Evolutionary conservation across 2,329 filamentous ascomycete genomes (phyloP).

Genomic region (Beauveria pseudobassiana): DNA sequence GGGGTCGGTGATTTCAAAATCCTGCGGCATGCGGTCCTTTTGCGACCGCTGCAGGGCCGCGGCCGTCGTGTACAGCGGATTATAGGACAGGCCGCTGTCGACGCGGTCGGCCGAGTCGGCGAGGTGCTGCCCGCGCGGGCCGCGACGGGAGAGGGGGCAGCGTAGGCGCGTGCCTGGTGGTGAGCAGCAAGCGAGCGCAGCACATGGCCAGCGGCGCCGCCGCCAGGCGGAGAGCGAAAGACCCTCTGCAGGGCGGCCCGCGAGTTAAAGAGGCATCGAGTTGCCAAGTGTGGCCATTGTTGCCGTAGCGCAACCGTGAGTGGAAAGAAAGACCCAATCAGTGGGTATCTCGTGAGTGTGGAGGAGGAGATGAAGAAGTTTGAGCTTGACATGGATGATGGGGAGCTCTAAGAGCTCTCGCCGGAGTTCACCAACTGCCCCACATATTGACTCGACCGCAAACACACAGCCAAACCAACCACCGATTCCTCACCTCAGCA

Average conservation of each 20-base stretch:
- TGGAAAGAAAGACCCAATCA: neutral
- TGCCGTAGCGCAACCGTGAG: neutral
- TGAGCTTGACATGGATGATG: neutral
- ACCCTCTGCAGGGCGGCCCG: constrained; percentile 39
- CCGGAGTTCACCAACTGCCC: neutral
- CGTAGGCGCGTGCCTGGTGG: constrained; percentile 16
- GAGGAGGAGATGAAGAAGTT: constrained; percentile 8
- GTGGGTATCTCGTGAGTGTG: neutral
- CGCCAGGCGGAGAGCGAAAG: constrained; percentile 28
- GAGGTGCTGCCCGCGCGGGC: neutral
- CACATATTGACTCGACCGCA: too few relatives aligned
- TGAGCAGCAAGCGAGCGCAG: neutral
- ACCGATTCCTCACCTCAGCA: neutral
- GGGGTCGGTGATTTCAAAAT: constrained; percentile 37
- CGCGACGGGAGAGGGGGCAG: constrained; percentile 5
- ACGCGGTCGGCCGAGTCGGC: constrained; percentile 5
- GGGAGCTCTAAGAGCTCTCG: neutral
- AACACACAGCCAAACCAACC: too few relatives aligned
- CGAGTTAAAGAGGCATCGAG: constrained; percentile 34
- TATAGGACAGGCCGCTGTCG: constrained; percentile 19
- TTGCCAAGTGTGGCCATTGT: constrained; percentile 25
- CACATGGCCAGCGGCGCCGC: constrained; percentile 1
- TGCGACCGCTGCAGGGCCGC: constrained; percentile 25
- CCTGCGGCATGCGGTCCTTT: constrained; percentile 32
- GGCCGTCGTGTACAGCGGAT: constrained; percentile 29